Evolutionary conservation across 1,284 basidiomycete species (phyloP).

Genomic region (Marasmius sp.): DNA sequence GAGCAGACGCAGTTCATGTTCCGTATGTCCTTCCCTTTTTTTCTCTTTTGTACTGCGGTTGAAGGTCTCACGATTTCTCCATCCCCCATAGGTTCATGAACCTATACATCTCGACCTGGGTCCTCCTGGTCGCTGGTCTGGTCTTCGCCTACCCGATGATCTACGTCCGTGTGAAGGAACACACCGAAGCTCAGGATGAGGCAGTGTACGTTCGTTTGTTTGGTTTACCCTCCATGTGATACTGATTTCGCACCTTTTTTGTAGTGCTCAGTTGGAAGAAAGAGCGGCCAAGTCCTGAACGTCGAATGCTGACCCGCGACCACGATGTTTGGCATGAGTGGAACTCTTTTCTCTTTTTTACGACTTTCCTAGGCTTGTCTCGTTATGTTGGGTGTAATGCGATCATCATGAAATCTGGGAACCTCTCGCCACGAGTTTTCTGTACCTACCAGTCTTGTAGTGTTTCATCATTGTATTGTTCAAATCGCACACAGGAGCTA

Average conservation of each 20-base stretch:
- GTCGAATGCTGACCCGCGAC: no score
- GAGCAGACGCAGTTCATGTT: slow-evolving; percentile 42
- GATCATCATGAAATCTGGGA: background rate
- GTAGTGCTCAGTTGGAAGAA: slow-evolving; percentile 17
- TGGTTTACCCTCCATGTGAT: background rate
- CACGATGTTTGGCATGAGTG: no score
- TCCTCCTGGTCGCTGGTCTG: slow-evolving; percentile 45
- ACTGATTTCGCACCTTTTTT: background rate
- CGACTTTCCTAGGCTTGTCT: background rate
- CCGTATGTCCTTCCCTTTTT: slow-evolving; percentile 37
- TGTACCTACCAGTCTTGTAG: no score
- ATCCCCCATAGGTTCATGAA: slow-evolving; percentile 48
- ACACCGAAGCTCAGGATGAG: slow-evolving; percentile 47
- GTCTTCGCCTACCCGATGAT: slow-evolving; percentile 56
- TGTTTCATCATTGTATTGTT: no score
- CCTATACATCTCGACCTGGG: slow-evolving; percentile 56
- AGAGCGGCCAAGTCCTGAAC: background rate
- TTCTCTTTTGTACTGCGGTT: background rate
- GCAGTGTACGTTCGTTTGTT: slow-evolving; percentile 33
- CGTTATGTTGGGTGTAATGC: background rate
- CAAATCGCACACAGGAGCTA: no score
- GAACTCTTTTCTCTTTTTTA: no score
- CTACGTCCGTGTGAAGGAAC: slow-evolving; percentile 48
- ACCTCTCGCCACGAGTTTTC: no score
- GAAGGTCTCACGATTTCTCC: background rate